A percentile compares a stretch with the other conserved stretches of the same genome.
Evolutionary conservation across 148 eudicot genomes (phyloP).

Genomic region (Vaccinium corymbosum): DNA sequence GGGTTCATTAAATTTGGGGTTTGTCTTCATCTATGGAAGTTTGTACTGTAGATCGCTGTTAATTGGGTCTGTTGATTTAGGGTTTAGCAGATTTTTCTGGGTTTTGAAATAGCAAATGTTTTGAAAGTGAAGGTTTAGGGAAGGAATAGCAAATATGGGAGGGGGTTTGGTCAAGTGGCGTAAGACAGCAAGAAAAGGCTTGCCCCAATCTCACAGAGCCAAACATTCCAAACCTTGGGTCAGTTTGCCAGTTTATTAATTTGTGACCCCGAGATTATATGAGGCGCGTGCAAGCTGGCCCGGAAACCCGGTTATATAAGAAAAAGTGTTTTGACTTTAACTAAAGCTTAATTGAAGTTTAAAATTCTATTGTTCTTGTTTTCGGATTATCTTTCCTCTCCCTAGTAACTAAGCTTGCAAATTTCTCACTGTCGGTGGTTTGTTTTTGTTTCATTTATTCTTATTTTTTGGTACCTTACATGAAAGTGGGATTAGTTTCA

Average conservation of each 20-base stretch:
- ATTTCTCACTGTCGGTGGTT: not conserved
- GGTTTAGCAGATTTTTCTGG: not conserved
- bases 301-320: too few species aligned
- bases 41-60: constrained; percentile 1
- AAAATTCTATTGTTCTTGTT: too few species aligned
- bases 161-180: too few species aligned
- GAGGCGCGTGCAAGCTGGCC: too few species aligned
- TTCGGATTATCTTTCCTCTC: not conserved
- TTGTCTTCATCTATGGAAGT: not conserved
- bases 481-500: not conserved
- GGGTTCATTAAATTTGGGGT: not conserved
- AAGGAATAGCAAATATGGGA: not conserved
- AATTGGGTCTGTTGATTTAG: not conserved
- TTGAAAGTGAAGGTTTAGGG: not conserved
- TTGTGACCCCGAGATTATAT: too few species aligned
- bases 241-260: too few species aligned
- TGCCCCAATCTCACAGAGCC: too few species aligned
- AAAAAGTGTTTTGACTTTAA: too few species aligned
- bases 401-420: not conserved
- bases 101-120: not conserved
- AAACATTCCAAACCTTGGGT: too few species aligned
- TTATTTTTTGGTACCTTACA: not conserved
- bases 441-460: not conserved
- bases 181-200: too few species aligned
- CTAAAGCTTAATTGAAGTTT: not conserved